Conservation (phyloP, 208 protist genomes). For the Acanthamoeba healyi region DNA sequence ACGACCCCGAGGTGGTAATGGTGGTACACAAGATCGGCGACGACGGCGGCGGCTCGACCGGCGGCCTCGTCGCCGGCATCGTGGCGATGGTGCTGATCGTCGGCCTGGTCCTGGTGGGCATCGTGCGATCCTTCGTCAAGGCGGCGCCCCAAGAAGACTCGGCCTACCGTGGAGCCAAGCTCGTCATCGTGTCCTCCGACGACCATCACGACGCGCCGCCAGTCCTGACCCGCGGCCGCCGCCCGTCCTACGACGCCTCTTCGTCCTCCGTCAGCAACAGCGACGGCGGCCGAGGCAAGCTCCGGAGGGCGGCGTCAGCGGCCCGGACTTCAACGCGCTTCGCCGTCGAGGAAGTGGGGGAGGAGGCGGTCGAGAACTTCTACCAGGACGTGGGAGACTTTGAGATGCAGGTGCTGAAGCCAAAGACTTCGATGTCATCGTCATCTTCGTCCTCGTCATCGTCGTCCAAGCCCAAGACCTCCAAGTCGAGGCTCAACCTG, state of each 20-base stretch:
- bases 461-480: neutral
- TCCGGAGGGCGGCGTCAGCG: neutral
- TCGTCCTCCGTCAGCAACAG: too few relatives aligned
- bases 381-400: neutral
- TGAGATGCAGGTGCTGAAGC: neutral
- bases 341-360: neutral
- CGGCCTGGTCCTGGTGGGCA: neutral
- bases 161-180: neutral
- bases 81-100: neutral
- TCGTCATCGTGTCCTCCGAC: neutral
- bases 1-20: slow-evolving; percentile 3
- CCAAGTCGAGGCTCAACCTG: neutral
- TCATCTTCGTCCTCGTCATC: neutral
- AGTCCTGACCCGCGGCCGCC: neutral
- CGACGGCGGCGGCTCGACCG: neutral
- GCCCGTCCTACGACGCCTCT: neutral
- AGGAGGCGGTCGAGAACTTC: neutral
- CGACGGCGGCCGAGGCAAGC: neutral
- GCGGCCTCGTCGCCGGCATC: neutral
- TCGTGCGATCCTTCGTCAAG: neutral
- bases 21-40: neutral
- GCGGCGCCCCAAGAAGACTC: neutral
- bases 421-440: neutral
- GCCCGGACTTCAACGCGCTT: neutral
- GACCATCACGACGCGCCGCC: neutral